A percentile compares a stretch with the other conserved stretches of the same genome.
Conservation (phyloP, 495 filamentous ascomycete species). For the Penicillium verhagenii region DNA sequence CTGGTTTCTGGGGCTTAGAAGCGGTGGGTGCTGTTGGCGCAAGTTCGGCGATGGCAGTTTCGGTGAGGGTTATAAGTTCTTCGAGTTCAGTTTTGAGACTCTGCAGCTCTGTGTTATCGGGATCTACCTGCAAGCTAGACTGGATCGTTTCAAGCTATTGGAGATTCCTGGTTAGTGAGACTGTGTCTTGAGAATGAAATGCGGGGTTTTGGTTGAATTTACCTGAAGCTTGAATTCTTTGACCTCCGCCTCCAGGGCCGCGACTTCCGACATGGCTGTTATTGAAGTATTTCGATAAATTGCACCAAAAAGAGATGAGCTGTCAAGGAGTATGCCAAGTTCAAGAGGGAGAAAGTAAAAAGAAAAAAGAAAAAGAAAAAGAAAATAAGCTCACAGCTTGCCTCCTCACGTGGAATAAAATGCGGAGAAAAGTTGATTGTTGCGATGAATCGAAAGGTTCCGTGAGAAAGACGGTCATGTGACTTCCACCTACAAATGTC, state of each 20-base stretch:
- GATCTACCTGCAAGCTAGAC: slow-evolving; percentile 74
- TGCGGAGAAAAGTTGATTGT: background rate
- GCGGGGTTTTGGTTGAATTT: slow-evolving; percentile 1
- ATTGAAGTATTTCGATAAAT: background rate
- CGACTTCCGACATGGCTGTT: slow-evolving; percentile 57
- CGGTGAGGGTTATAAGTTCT: slow-evolving; percentile 75
- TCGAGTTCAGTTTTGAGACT: slow-evolving; percentile 79
- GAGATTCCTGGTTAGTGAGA: slow-evolving; percentile 5
- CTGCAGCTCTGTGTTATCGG: slow-evolving; percentile 77
- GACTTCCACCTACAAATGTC: background rate
- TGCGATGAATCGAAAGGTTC: background rate
- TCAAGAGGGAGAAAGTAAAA: background rate
- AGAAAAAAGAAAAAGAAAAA: background rate
- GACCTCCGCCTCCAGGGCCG: slow-evolving; percentile 68
- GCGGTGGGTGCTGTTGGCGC: slow-evolving; percentile 56
- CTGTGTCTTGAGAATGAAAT: background rate
- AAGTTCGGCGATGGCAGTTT: slow-evolving; percentile 78
- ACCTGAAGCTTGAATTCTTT: slow-evolving; percentile 86
- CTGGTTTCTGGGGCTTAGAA: slow-evolving; percentile 39
- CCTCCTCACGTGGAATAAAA: background rate
- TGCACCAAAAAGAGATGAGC: background rate
- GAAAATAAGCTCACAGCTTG: background rate
- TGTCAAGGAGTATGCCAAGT: too few relatives aligned
- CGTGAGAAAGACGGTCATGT: background rate
- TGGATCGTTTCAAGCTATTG: slow-evolving; percentile 76